Evolutionary conservation across 257 asterid genomes (phyloP), one percentile per base, ranked within the genome.

Genomic region (Capsicum baccatum): DNA sequence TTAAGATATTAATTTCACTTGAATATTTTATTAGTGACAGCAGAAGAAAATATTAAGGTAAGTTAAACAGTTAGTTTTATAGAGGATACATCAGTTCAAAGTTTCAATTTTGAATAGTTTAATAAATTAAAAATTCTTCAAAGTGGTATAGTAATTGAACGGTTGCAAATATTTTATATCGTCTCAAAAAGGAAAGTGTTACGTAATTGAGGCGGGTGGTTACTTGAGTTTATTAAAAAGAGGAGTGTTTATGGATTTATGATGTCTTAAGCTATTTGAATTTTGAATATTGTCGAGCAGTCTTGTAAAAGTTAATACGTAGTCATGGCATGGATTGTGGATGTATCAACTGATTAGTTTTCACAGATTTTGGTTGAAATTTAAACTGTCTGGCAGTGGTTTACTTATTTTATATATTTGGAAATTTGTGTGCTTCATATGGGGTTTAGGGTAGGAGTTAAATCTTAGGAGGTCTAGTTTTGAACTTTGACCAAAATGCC

Each of bases 231-330:
- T 52, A 52, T 73, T 54, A n/a, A 54, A 52, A 21, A 26, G 7
- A 26, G 48, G 47, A 15, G 48, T 8, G 52, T 10, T 74, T 50
- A 11, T 69, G 79, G 17, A 47, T 71, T 17, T 70, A n/a, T 33
- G 81, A n/a, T 76, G 48, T 54, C 48, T 52, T 76, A 54, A 76
- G 48, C 63, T 76, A 76, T 76, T 33, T 76, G 81, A 76, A 76
- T 8, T 54, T 54, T 13, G 9, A 76, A 54, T 76, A 16, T 14
- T 26, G 47, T 52, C 63, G 52, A 13, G 14, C 48, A 52, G 44
- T 52, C 5, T 33, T 52, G 48, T 76, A 76, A 13, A 52, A 52
- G 8, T 14, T 26, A 26, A 33, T 54, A 13, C 60, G 50, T 54
- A 76, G 3, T 52, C 63, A 14, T 54, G 62, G 19, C 39, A 26